Base-by-base conservation (phyloP, 495 filamentous ascomycete genomes). In the Parmelia sp. region DNA sequence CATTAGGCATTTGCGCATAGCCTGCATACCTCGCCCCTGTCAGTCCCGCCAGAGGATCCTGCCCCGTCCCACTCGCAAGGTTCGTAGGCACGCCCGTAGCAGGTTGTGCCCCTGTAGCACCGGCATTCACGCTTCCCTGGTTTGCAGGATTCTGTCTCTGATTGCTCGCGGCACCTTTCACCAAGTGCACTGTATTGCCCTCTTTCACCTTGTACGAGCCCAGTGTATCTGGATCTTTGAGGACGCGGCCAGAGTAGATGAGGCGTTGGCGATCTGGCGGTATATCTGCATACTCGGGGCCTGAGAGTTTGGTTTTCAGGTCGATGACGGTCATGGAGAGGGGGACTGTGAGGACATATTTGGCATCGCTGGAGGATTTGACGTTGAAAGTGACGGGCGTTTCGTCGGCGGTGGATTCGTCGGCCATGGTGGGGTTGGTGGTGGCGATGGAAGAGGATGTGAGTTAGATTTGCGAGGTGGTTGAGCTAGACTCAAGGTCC, bases 1-100 rank as follows among this genome's bases (percentile, higher is more conserved):
- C 86, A 57, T 88, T 90, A 10, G 95, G 95, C 36, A 99, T 81
- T 68, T 90, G 90, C 40, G 90, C 88, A 74, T 93, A 89, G 4
- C 95, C 95, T 31, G 95, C 95, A 76, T 95, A 97, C 66, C 95
- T 82, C 39, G 95, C 95, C 37, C 95, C 94, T 2, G 95, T 99
- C 72, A 99, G 77, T 3, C 87, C 90, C 56, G 93, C 90, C 14
- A 97, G 82, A 19, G 90, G 91, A 73, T 96, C 93, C 73, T 90
- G 91, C 17, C 92, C 92, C 19, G 91, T 92, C 40, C 95, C 95
- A 19, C 93, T 84, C 11, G 95, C 92, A 71, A 99, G 86, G 72
- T 96, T 97, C 29, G 87, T 85, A 39, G 94, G 94, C 9, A 97
- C 86, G 70, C 83, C 81, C 33, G 71, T 67, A n/a, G 71, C 58